Evolutionary conservation across 2,329 filamentous ascomycete species (phyloP), one percentile per base, ranked within the genome.

Genomic region (Ophiocordyceps polyrhachis-furcata): DNA sequence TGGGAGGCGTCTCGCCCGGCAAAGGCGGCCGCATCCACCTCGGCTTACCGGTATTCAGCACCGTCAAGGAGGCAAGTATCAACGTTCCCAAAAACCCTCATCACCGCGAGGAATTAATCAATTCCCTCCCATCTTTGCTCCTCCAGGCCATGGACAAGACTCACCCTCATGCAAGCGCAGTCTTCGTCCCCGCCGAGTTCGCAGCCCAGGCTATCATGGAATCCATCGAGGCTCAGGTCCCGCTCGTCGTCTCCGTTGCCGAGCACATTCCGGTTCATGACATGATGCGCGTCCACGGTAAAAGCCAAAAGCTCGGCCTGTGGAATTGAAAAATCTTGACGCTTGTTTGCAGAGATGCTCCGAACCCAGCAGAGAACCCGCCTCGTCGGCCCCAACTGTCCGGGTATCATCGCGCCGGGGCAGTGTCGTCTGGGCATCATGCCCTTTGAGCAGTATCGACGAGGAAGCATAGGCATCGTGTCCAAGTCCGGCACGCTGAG

Each of bases 401-500:
- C 83, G 0, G 83, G 83, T 0, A 86, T 89, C 49, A 85, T 88
- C 46, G 81, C 81, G 4, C 79, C 82, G 0, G 71, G 78, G 20
- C 79, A 76, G 2, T 88, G 83, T 52, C 46, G 62, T 1, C 57
- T 65, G 5, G 62, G 62, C 2, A 65, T 65, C 38, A 65, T 65
- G 62, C 62, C 62, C 1, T 62, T 61, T 43, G 54, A 52, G 28
- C 62, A 65, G 50, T 65, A 63, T 23, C 48, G 45, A 1, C 71
- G 75, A 1, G 83, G 82, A 0, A 71, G 74, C 46, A 67, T 89
- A 20, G 83, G 82, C 2, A 83, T 89, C 45, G 74, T 84, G 3
- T 81, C 81, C n/a, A 87, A 85, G 56, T 86, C 81, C 0, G 83
- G 83, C 1, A 89, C 83, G 0, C 62, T 89, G 38, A 85, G 81